Evolutionary conservation across 2,329 filamentous ascomycete genomes (phyloP), one percentile per base, ranked within the genome.

Genomic region (Alternaria sp.): DNA sequence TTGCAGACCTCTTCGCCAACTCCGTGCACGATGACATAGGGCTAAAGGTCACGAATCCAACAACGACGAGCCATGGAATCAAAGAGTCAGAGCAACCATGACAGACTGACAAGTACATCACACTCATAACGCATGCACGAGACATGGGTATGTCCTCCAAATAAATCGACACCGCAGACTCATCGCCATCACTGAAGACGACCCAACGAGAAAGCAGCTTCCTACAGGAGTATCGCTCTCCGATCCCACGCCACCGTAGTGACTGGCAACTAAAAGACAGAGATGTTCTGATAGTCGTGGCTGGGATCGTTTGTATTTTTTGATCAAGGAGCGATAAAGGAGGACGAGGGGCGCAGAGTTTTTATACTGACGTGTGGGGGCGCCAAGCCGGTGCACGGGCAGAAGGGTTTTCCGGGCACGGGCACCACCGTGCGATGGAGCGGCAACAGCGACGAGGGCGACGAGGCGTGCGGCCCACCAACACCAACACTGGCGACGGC

Each of bases 161-260:
- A 84, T 90, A 86, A 79, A 87, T 90, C 88, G 89, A 90, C 89
- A 90, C 90, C 87, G 84, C 82, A 82, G 83, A 82, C 87, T 84
- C 88, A 88, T 90, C 87, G 88, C 88, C 87, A 86, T 89, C 88
- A 90, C 76, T 86, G 68, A 89, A 91, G 88, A 89, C 83, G 87
- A 90, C 87, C 82, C 87, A 74, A 87, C 87, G 88, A 85, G 84
- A 84, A 84, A 82, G 82, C 85, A 88, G 90, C 88, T 91, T 91
- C 89, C 89, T 91, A 90, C 74, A 72, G 80, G 81, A 81, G 81
- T 64, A 56, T 64, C 45, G 51, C 79, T 91, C 88, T 90, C 83
- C 87, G 87, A 87, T 88, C 83, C 87, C 86, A 85, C 84, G 82
- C 84, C 84, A 84, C 83, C 82, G 80, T 72, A 80, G 82, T 82